Conservation (phyloP, 441 rosid species). For the Eruca vesicaria region DNA sequence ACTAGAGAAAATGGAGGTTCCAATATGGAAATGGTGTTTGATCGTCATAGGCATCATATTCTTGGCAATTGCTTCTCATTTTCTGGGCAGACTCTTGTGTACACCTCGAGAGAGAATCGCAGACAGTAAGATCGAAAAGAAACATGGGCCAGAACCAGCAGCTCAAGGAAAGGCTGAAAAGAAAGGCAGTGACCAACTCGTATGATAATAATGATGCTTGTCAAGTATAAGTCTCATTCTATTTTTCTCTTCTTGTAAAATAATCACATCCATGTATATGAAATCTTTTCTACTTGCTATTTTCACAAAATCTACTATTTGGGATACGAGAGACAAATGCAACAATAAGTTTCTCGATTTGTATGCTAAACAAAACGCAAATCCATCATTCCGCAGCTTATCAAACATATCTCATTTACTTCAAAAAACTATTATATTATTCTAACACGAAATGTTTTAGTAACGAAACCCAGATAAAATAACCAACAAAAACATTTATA, state of each 20-base stretch:
- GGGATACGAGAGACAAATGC: neutral
- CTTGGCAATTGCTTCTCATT: constrained; percentile 29
- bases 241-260: neutral
- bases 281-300: neutral
- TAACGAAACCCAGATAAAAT: neutral
- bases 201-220: constrained; percentile 11
- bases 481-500: neutral
- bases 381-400: neutral
- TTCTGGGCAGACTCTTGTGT: constrained; percentile 18
- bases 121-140: constrained; percentile 5
- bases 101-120: constrained; percentile 29
- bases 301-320: neutral
- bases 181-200: constrained; percentile 2
- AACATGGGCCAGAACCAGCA: constrained; percentile 1
- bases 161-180: neutral
- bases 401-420: neutral
- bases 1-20: constrained; percentile 27
- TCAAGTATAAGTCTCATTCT: constrained; percentile 1
- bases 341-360: neutral
- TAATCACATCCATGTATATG: constrained; percentile 2
- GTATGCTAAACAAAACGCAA: neutral
- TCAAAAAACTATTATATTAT: neutral
- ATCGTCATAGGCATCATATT: constrained; percentile 15
- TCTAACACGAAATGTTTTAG: neutral
- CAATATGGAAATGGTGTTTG: constrained; percentile 35